phyloP scores from a whole-genome alignment of 768 basidiomycete species.

The Gelatoporia subvermispora region DNA sequence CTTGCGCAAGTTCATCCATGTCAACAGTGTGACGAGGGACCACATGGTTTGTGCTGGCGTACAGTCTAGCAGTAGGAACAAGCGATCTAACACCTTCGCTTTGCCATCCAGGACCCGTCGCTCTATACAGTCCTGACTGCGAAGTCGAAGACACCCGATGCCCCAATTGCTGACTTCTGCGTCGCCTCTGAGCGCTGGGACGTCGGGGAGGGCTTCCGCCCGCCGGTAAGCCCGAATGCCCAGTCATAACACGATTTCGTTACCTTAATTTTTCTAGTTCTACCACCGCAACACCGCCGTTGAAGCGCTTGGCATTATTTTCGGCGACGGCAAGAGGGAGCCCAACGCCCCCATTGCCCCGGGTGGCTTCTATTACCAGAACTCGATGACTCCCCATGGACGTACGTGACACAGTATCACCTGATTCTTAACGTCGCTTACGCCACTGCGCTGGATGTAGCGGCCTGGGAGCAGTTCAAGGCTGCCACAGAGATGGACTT shows the following conservation, averaged over 20 bases:
- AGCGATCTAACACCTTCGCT: too few species aligned
- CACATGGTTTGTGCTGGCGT: conserved; percentile 38
- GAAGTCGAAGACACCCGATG: conserved; percentile 48
- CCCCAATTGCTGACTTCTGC: conserved; percentile 53
- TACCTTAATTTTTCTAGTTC: background rate
- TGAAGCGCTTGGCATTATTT: background rate
- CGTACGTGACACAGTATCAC: conserved; percentile 28
- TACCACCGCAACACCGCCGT: background rate
- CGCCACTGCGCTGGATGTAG: conserved; percentile 18
- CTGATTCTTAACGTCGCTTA: background rate
- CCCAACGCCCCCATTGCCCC: conserved; percentile 25
- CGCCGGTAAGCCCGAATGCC: conserved; percentile 35
- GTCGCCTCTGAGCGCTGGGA: conserved; percentile 59
- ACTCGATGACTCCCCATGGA: conserved; percentile 55
- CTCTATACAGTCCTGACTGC: conserved; percentile 60
- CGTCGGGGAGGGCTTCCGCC: conserved; percentile 47
- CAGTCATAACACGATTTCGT: background rate
- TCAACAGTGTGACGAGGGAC: conserved; percentile 57
- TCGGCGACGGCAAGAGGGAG: background rate
- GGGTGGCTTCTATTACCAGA: conserved; percentile 52
- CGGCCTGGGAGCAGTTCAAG: conserved; percentile 53
- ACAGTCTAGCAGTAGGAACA: too few species aligned
- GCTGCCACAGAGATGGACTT: conserved; percentile 44
- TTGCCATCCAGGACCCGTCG: conserved; percentile 41
- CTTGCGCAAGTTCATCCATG: conserved; percentile 51